Conservation (phyloP, 1,284 basidiomycete species). For the Gymnopus androsaceus region DNA sequence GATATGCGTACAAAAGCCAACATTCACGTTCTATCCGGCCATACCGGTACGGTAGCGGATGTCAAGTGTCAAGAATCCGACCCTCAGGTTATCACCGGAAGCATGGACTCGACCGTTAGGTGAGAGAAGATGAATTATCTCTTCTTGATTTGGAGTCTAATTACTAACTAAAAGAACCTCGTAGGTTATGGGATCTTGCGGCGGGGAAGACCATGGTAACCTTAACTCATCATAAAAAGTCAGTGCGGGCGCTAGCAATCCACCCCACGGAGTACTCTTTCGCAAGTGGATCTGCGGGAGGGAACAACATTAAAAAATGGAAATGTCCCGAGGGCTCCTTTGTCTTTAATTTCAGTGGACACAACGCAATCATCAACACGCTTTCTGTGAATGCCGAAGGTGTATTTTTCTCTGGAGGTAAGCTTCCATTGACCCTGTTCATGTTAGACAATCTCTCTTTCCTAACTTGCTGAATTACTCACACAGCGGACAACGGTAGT, state of each 20-base stretch:
- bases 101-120: conserved; percentile 97
- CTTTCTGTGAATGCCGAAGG: conserved; percentile 93
- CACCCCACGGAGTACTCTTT: conserved; percentile 97
- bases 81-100: conserved; percentile 96
- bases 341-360: conserved; percentile 93
- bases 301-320: conserved; percentile 99
- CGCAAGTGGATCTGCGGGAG: conserved; percentile 91
- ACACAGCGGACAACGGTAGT: conserved; percentile 83
- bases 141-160: background rate
- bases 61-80: conserved; percentile 96
- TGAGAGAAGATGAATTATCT: conserved; percentile 41
- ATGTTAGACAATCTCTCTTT: conserved; percentile 11
- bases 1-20: conserved; percentile 98
- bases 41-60: conserved; percentile 92
- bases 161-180: conserved; percentile 4
- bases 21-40: conserved; percentile 91
- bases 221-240: conserved; percentile 98
- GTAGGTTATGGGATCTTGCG: conserved; percentile 95
- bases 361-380: conserved; percentile 98
- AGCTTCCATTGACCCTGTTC: conserved; percentile 25
- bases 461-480: background rate
- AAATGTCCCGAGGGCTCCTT: conserved; percentile 95
- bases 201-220: conserved; percentile 96
- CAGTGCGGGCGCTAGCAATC: conserved; percentile 89
- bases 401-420: conserved; percentile 95